phyloP scores from a whole-genome alignment of 1,284 basidiomycete genomes.

The Ganoderma resinaceum region DNA sequence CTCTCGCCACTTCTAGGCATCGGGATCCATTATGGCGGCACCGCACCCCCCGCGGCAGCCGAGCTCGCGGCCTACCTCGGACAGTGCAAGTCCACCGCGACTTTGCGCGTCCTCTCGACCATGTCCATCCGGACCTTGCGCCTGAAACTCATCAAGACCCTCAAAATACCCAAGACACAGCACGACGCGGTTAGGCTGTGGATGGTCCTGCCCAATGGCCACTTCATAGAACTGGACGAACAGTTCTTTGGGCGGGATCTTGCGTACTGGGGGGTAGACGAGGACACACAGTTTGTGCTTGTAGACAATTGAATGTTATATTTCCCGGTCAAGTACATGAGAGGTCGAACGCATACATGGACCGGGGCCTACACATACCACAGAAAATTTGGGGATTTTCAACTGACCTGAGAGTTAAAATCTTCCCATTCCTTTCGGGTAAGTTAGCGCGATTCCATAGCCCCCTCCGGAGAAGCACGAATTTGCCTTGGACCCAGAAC shows the following conservation, averaged over 20 bases:
- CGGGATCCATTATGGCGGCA: slow-evolving; percentile 21
- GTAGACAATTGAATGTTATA: slow-evolving; percentile 10
- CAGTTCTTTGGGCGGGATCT: slow-evolving; percentile 59
- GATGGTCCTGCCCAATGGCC: slow-evolving; percentile 58
- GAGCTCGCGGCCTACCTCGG: slow-evolving; percentile 14
- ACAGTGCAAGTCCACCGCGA: slow-evolving; percentile 10
- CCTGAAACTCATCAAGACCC: slow-evolving; percentile 42
- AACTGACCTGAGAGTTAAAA: neutral
- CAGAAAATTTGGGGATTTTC: neutral
- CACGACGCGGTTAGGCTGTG: slow-evolving; percentile 52
- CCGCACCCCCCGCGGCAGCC: slow-evolving; percentile 33
- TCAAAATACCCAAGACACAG: slow-evolving; percentile 39
- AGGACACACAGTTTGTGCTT: slow-evolving; percentile 40
- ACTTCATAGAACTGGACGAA: slow-evolving; percentile 51
- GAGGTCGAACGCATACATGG: slow-evolving; percentile 7
- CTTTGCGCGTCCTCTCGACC: slow-evolving; percentile 65
- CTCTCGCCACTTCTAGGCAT: slow-evolving; percentile 27
- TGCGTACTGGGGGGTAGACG: slow-evolving; percentile 76
- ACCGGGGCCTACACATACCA: neutral
- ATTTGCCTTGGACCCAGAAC: neutral
- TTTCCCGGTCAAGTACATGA: slow-evolving; percentile 1
- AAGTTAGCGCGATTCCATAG: neutral
- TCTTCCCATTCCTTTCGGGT: too few relatives aligned
- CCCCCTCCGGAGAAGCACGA: slow-evolving; percentile 2
- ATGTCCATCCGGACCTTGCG: slow-evolving; percentile 67